A percentile compares a stretch with the other conserved stretches of the same genome.
Conservation (phyloP, 176 grass and related monocot genomes). For the maize (Zea mays) region Zm-B73-REFERENCE-NAM-5.0 NC_050097.1:13843501-13844000, state of each 20-base stretch:
- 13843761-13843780: constrained; percentile 77
- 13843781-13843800: constrained; percentile 75
- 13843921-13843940: background rate
- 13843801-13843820: constrained; percentile 34
- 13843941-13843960: constrained; percentile 6
- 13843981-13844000: constrained; percentile 2
- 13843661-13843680: constrained; percentile 53
- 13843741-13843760: constrained; percentile 68
- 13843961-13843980: background rate
- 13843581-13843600: background rate
- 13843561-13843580: constrained; percentile 8
- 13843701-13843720: constrained; percentile 64
- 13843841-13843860: background rate
- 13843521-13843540: background rate
- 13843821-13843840: background rate
- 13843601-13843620: constrained; percentile 14
- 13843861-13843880: background rate
- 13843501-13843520: background rate
- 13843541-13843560: background rate
- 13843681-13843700: constrained; percentile 77
- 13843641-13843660: constrained; percentile 11
- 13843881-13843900: background rate
- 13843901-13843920: background rate
- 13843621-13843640: background rate
- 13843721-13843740: constrained; percentile 59